Percentiles rank a stretch among this genome's conserved stretches.
Evolutionary conservation across 352 stramenopile species (phyloP).

Genomic region (Plasmopara viticola): DNA sequence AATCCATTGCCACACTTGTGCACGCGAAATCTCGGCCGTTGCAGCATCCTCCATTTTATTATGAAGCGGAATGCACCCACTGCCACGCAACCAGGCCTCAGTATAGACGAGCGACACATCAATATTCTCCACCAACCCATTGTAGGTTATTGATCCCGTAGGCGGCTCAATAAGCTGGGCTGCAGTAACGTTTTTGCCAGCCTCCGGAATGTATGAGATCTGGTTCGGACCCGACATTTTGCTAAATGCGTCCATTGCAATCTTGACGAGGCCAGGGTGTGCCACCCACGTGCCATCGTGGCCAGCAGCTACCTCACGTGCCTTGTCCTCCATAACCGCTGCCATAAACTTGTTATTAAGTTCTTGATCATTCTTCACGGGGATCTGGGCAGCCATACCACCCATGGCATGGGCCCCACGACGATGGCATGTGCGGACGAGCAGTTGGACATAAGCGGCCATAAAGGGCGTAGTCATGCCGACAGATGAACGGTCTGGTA

Average conservation of each 20-base stretch:
- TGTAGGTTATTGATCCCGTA: conserved; percentile 72
- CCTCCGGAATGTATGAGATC: conserved; percentile 63
- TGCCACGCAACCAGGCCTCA: conserved; percentile 91
- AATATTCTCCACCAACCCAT: conserved; percentile 86
- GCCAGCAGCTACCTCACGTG: conserved; percentile 84
- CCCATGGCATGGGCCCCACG: conserved; percentile 94
- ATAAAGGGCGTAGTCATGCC: conserved; percentile 94
- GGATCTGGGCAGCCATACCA: conserved; percentile 96
- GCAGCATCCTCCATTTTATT: conserved; percentile 95
- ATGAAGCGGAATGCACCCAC: conserved; percentile 91
- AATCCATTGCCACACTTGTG: conserved; percentile 93
- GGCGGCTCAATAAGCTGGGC: conserved; percentile 58
- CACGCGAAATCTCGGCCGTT: conserved; percentile 91
- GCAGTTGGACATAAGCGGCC: conserved; percentile 91
- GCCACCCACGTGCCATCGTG: conserved; percentile 96
- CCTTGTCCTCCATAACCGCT: conserved; percentile 88
- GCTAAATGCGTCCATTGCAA: conserved; percentile 92
- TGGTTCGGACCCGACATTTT: conserved; percentile 92
- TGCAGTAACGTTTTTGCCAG: conserved; percentile 48
- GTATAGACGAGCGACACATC: conserved; percentile 92
- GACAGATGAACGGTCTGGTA: conserved; percentile 89
- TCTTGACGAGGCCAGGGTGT: conserved; percentile 90
- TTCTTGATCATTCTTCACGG: conserved; percentile 88
- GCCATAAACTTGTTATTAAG: conserved; percentile 88
- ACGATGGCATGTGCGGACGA: conserved; percentile 94